These are phyloP conservation scores for Phytophthora sp. DNA, from an alignment of 352 stramenopile species.

Conservation along the genomic window DNA sequence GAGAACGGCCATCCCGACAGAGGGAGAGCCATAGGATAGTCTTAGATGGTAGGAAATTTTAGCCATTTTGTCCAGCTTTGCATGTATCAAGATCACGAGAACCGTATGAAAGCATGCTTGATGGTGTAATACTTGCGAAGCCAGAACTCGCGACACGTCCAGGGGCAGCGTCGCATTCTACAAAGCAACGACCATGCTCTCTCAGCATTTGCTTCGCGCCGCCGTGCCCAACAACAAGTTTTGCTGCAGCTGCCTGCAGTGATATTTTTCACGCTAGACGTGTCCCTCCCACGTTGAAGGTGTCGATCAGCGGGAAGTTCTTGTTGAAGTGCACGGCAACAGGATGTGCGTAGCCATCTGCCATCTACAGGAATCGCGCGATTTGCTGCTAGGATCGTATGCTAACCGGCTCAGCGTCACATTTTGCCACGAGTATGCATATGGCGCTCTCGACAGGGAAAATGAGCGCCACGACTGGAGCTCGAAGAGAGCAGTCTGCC, in stretches of 20 bases:
- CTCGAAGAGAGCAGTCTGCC: too few relatives aligned
- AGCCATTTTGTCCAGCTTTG: slow-evolving; percentile 29
- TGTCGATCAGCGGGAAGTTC: slow-evolving; percentile 19
- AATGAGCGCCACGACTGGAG: too few relatives aligned
- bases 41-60: slow-evolving; percentile 30
- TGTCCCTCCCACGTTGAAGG: slow-evolving; percentile 18
- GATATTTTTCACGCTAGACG: slow-evolving; percentile 8
- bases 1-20: neutral
- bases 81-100: slow-evolving; percentile 24
- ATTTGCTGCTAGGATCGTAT: slow-evolving; percentile 26
- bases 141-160: slow-evolving; percentile 21
- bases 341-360: slow-evolving; percentile 15
- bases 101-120: slow-evolving; percentile 28
- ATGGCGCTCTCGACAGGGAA: too few relatives aligned
- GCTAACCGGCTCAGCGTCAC: slow-evolving; percentile 29
- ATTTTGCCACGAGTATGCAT: slow-evolving; percentile 14
- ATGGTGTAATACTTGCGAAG: too few relatives aligned
- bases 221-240: too few relatives aligned
- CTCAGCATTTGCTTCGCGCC: too few relatives aligned
- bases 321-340: slow-evolving; percentile 32
- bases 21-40: slow-evolving; percentile 32
- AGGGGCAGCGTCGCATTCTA: neutral
- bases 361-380: neutral
- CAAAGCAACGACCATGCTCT: slow-evolving; percentile 11
- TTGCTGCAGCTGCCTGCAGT: slow-evolving; percentile 19